These are phyloP conservation scores for Phaeolepiota aurea DNA, from an alignment of 768 basidiomycete species.

Conservation along the genomic window DNA sequence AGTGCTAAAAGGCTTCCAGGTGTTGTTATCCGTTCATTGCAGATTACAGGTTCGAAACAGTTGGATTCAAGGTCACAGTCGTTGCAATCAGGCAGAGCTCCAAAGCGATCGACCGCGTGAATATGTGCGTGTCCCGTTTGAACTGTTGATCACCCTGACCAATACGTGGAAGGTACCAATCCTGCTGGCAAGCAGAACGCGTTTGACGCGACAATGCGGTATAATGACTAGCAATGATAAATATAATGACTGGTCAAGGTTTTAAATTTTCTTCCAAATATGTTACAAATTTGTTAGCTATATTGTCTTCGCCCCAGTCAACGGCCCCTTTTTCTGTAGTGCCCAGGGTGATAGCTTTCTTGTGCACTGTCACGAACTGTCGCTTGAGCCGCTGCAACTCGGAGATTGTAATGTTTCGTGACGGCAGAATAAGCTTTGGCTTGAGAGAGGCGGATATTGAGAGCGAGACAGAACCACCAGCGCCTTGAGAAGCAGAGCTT, in stretches of 20 bases:
- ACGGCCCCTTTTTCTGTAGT: slow-evolving; percentile 70
- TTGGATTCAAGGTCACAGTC: slow-evolving; percentile 45
- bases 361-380: slow-evolving; percentile 86
- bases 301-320: slow-evolving; percentile 67
- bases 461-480: slow-evolving; percentile 45
- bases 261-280: slow-evolving; percentile 69
- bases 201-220: not conserved
- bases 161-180: slow-evolving; percentile 23
- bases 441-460: slow-evolving; percentile 31
- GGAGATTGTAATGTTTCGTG: slow-evolving; percentile 68
- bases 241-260: slow-evolving; percentile 1
- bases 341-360: slow-evolving; percentile 80
- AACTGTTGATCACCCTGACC: slow-evolving; percentile 30
- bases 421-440: slow-evolving; percentile 52
- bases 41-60: slow-evolving; percentile 34
- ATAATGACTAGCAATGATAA: not conserved
- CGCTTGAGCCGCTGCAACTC: slow-evolving; percentile 87
- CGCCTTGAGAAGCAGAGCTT: slow-evolving; percentile 42
- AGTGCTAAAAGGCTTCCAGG: not conserved
- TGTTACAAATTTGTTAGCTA: slow-evolving; percentile 59
- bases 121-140: slow-evolving; percentile 45
- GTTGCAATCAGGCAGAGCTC: slow-evolving; percentile 45
- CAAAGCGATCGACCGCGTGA: slow-evolving; percentile 56
- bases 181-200: slow-evolving; percentile 21
- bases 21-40: not conserved